Evolutionary conservation across 306 rosid species (phyloP).

Genomic region (Mimosa pudica): DNA sequence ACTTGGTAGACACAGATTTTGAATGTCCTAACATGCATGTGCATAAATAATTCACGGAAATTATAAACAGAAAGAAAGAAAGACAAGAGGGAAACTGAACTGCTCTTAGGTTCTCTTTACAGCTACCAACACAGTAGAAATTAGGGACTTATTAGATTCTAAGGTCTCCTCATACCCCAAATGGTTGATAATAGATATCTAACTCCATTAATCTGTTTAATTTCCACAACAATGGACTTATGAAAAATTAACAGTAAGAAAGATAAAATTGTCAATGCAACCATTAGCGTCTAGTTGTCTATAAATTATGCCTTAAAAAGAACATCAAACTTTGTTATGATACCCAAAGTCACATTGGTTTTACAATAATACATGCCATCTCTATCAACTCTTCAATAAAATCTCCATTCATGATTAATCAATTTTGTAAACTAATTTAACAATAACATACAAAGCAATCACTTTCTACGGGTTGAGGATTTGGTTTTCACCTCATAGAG

Average conservation of each 20-base stretch:
- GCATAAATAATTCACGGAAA: too few relatives aligned
- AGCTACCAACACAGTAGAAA: too few relatives aligned
- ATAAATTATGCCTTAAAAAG: background rate
- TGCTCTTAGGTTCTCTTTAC: too few relatives aligned
- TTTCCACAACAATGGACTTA: conserved; percentile 1
- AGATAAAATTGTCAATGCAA: background rate
- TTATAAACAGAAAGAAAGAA: too few relatives aligned
- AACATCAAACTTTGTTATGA: background rate
- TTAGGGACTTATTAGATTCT: too few relatives aligned
- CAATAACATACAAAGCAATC: background rate
- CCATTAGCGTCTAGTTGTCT: background rate
- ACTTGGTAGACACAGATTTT: conserved; percentile 25
- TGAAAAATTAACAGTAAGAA: background rate
- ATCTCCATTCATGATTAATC: background rate
- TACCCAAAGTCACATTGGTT: background rate
- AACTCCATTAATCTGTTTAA: too few relatives aligned
- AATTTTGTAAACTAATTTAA: background rate
- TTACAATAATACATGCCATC: background rate
- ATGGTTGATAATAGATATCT: too few relatives aligned
- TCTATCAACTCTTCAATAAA: background rate
- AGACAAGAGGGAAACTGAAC: too few relatives aligned
- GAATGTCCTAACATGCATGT: background rate
- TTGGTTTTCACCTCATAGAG: conserved; percentile 65
- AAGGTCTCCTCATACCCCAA: too few relatives aligned
- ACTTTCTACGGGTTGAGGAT: background rate